Percentiles rank a stretch among this genome's conserved stretches.
Evolutionary conservation across 2,329 filamentous ascomycete species (phyloP).

Genomic region (Colletotrichum spaethianum): DNA sequence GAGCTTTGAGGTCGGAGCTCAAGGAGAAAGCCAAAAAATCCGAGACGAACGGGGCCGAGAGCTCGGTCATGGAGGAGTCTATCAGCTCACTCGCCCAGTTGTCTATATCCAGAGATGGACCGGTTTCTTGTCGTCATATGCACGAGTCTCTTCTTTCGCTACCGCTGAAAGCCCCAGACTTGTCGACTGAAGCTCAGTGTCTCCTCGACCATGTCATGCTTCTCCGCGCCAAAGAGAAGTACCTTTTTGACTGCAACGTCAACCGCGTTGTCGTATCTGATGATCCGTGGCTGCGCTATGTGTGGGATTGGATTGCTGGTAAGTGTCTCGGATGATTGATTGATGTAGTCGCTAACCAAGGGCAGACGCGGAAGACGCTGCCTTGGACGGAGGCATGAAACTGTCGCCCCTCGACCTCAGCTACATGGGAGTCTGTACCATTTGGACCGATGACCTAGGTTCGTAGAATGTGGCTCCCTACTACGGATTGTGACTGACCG

Average conservation of each 20-base stretch:
- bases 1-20: constrained; percentile 55
- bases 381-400: constrained; percentile 79
- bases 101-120: constrained; percentile 53
- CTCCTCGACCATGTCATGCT: constrained; percentile 72
- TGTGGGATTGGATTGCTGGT: constrained; percentile 85
- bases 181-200: constrained; percentile 66
- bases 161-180: constrained; percentile 59
- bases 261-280: constrained; percentile 79
- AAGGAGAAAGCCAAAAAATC: constrained; percentile 39
- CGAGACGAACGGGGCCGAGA: constrained; percentile 44
- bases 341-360: constrained; percentile 42
- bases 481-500: constrained; percentile 36
- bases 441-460: constrained; percentile 81
- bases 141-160: constrained; percentile 69
- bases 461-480: constrained; percentile 44
- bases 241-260: constrained; percentile 73
- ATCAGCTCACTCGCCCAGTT: constrained; percentile 53
- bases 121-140: constrained; percentile 67
- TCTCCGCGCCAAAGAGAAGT: constrained; percentile 72
- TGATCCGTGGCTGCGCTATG: constrained; percentile 80
- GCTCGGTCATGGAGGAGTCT: constrained; percentile 43
- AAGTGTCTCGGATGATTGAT: constrained; percentile 47
- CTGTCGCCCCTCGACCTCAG: constrained; percentile 78
- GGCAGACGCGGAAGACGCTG: constrained; percentile 73
- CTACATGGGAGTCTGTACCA: constrained; percentile 80